Percentiles rank a stretch among this genome's conserved stretches.
Conservation (phyloP, 2,329 filamentous ascomycete genomes). For the Blastomyces percursus region DNA sequence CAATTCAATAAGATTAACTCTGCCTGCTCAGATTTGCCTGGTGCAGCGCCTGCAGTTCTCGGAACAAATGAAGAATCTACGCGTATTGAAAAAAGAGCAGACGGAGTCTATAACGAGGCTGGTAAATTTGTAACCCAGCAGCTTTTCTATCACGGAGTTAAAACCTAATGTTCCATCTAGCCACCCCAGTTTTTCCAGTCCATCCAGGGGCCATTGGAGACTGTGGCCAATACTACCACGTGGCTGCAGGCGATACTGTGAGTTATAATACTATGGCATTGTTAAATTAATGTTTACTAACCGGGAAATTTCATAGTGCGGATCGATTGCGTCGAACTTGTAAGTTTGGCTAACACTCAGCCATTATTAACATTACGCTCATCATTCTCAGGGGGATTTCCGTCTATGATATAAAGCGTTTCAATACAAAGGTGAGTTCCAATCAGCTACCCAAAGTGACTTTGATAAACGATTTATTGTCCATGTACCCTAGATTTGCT, state of each 20-base stretch:
- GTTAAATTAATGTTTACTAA: conserved; percentile 3
- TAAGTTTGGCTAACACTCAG: conserved; percentile 4
- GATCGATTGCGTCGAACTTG: conserved; percentile 10
- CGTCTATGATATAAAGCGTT: conserved; percentile 1
- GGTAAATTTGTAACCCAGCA: not conserved
- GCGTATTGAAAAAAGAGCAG: not conserved
- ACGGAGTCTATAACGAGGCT: conserved; percentile 6
- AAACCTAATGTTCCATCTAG: conserved; percentile 3
- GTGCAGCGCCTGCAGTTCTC: not conserved
- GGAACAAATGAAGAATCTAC: not conserved
- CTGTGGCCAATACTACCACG: conserved; percentile 13
- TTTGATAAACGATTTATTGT: not conserved
- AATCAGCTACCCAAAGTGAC: too few species aligned
- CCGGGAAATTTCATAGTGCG: conserved; percentile 9
- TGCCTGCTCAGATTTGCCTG: conserved; percentile 7
- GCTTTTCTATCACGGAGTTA: not conserved
- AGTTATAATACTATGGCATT: conserved; percentile 1
- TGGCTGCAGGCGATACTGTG: conserved; percentile 13
- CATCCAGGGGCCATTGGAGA: conserved; percentile 11
- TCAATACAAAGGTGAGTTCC: conserved; percentile 11
- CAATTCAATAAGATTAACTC: conserved; percentile 12
- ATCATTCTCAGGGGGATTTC: conserved; percentile 9
- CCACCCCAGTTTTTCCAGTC: conserved; percentile 9
- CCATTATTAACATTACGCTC: conserved; percentile 1
- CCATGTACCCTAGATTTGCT: not conserved